phyloP scores from a whole-genome alignment of 148 eudicot genomes.

The Dysphania ambrosioides region DNA sequence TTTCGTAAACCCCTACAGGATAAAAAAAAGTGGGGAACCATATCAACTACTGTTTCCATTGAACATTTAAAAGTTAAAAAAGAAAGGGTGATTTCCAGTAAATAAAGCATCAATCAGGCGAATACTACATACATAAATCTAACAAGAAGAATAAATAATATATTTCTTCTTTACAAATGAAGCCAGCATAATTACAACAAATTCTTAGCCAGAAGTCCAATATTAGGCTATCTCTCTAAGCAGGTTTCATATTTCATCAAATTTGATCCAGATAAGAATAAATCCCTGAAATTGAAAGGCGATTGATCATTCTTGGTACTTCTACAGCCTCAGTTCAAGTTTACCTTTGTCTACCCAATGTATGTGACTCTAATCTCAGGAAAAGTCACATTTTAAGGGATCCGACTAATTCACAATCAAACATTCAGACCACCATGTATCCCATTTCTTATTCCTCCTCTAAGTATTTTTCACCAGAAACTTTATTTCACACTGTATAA shows the following conservation, averaged over 20 bases:
- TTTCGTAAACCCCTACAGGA: constrained; percentile 87
- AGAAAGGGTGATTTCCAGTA: neutral
- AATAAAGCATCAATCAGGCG: constrained; percentile 1
- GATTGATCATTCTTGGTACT: neutral
- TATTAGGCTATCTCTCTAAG: too few relatives aligned
- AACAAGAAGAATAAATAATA: neutral
- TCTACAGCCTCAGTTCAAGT: neutral
- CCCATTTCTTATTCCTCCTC: neutral
- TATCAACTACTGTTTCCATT: constrained; percentile 4
- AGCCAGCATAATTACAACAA: neutral
- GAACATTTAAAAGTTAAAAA: constrained; percentile 1
- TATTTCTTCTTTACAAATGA: neutral
- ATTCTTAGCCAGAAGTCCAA: neutral
- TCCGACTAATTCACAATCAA: neutral
- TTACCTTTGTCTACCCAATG: neutral
- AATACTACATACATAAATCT: neutral
- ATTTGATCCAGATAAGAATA: neutral
- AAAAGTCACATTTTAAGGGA: neutral
- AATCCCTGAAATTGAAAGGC: neutral
- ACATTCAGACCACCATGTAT: neutral
- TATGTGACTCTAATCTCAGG: neutral
- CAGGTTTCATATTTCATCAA: too few relatives aligned
- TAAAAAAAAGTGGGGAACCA: constrained; percentile 7
- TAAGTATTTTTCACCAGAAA: neutral
- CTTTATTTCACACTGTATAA: neutral